Evolutionary conservation across 106 monocot species (phyloP).

Genomic region (Chionographis japonica): DNA sequence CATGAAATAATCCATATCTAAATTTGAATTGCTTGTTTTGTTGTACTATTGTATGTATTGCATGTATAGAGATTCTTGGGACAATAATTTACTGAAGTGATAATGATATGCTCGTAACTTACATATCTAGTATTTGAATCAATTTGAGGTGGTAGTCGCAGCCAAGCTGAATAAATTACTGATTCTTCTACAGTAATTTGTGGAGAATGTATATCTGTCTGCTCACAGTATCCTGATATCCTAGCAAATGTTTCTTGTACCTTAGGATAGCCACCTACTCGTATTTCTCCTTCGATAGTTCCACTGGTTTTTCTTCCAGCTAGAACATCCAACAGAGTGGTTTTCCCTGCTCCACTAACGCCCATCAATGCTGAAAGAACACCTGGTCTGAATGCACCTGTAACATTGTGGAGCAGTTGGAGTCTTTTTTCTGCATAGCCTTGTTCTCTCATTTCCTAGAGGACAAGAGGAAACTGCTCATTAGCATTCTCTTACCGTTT

Average conservation of each 20-base stretch:
- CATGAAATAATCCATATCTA: too few species aligned
- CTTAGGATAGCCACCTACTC: constrained; percentile 72
- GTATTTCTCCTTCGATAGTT: constrained; percentile 62
- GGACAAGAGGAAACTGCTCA: constrained; percentile 3
- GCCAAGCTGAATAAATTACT: constrained; percentile 69
- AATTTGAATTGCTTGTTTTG: too few species aligned
- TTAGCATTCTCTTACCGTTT: too few species aligned
- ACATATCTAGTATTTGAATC: constrained; percentile 45
- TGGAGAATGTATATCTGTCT: constrained; percentile 75
- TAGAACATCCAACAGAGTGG: constrained; percentile 78
- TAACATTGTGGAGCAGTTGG: constrained; percentile 67
- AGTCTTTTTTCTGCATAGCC: constrained; percentile 44
- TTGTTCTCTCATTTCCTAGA: constrained; percentile 72
- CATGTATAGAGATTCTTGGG: too few species aligned
- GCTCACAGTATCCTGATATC: constrained; percentile 84
- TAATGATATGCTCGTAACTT: constrained; percentile 13
- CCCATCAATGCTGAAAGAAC: constrained; percentile 75
- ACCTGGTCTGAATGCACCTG: constrained; percentile 65
- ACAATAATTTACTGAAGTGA: too few species aligned
- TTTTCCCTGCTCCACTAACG: constrained; percentile 81
- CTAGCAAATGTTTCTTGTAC: constrained; percentile 71
- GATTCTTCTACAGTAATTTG: constrained; percentile 80
- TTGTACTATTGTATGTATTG: too few species aligned
- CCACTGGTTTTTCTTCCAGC: constrained; percentile 85
- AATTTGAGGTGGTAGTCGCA: constrained; percentile 53